These are phyloP conservation scores for Populus hybrid DNA, from an alignment of 441 rosid genomes.

Conservation along the genomic window DNA sequence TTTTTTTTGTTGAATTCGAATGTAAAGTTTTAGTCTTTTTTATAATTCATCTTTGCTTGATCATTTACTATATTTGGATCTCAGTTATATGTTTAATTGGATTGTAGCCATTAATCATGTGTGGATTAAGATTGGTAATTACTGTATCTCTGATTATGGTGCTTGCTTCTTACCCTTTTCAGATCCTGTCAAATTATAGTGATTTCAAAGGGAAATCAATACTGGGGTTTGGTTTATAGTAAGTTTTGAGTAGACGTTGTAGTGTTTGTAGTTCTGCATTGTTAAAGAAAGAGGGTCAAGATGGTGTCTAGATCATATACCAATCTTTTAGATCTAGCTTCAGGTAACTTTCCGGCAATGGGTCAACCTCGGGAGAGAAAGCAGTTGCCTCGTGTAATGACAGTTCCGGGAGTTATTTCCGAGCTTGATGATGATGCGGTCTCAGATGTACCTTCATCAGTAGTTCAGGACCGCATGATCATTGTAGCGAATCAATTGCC, in stretches of 20 bases:
- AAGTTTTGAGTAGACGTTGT: background rate
- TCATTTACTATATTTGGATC: constrained; percentile 12
- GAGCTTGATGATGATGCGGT: constrained; percentile 76
- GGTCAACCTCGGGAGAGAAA: constrained; percentile 54
- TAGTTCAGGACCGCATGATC: constrained; percentile 59
- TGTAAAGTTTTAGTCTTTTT: background rate
- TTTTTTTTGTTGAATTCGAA: constrained; percentile 7
- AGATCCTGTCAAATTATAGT: constrained; percentile 35
- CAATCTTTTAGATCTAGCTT: constrained; percentile 78
- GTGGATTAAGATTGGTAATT: constrained; percentile 8
- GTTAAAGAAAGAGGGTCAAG: constrained; percentile 16
- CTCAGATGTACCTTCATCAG: constrained; percentile 64
- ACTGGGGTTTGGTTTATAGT: constrained; percentile 16
- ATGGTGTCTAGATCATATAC: constrained; percentile 82
- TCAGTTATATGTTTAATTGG: constrained; percentile 7
- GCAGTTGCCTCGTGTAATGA: constrained; percentile 66
- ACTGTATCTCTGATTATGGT: constrained; percentile 10
- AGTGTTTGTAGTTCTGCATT: constrained; percentile 14
- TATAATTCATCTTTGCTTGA: background rate
- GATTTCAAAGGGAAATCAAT: constrained; percentile 11
- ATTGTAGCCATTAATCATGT: constrained; percentile 9
- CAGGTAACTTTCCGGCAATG: constrained; percentile 73
- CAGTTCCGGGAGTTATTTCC: constrained; percentile 69
- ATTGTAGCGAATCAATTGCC: constrained; percentile 73
- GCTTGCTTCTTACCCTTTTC: constrained; percentile 30